These are phyloP conservation scores for Davidsoniella eucalypti DNA, from an alignment of 2,329 filamentous ascomycete genomes.

Conservation along the genomic window DNA sequence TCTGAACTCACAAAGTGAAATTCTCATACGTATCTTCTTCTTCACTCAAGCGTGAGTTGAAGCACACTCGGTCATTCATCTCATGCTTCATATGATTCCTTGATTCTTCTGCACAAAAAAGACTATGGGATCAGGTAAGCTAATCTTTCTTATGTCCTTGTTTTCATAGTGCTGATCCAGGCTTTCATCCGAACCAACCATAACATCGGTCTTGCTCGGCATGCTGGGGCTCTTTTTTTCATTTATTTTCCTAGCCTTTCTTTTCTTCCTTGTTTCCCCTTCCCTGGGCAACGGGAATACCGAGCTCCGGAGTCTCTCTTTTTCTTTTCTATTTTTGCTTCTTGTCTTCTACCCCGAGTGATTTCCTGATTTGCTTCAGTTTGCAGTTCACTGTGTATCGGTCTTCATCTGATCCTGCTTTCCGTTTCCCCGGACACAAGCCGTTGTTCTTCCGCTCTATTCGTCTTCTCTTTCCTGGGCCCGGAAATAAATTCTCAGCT, in stretches of 20 bases:
- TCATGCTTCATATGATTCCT: too few species aligned
- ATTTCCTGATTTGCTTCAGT: not conserved
- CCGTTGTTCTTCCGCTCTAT: too few species aligned
- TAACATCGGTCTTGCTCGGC: not conserved
- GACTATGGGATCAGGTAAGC: not conserved
- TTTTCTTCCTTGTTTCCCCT: not conserved
- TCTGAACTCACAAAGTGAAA: too few species aligned
- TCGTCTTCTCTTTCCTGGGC: too few species aligned
- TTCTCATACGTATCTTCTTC: too few species aligned
- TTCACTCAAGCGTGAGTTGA: too few species aligned
- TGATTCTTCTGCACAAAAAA: not conserved
- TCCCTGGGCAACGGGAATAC: too few species aligned
- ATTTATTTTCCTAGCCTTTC: not conserved
- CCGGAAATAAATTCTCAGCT: too few species aligned
- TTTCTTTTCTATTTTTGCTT: not conserved
- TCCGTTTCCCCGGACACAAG: not conserved
- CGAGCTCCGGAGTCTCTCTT: not conserved
- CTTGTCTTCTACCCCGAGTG: not conserved
- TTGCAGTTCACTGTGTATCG: too few species aligned
- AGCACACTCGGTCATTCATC: too few species aligned
- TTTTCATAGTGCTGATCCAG: not conserved
- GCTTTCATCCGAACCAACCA: not conserved
- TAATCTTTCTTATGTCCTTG: not conserved
- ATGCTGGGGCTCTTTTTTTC: not conserved
- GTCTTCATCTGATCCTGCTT: not conserved